A percentile compares a stretch with the other conserved stretches of the same genome.
phyloP scores from a whole-genome alignment of 208 protist species.

The Leishmania gerbilli region DNA sequence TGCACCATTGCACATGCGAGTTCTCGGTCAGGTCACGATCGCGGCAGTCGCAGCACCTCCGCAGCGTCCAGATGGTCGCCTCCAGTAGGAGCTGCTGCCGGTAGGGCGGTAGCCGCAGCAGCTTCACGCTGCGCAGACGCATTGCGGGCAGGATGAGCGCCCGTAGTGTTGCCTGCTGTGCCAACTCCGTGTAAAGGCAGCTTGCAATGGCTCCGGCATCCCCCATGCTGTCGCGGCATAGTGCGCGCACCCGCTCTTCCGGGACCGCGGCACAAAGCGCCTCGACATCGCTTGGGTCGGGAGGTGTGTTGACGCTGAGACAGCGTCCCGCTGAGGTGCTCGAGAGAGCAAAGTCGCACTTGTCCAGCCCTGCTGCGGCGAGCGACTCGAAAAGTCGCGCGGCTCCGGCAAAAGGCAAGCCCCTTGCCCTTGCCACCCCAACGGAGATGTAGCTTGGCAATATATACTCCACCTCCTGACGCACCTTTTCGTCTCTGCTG shows the following conservation, averaged over 20 bases:
- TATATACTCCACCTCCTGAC: conserved; percentile 12
- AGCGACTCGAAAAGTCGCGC: background rate
- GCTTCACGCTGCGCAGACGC: background rate
- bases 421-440: background rate
- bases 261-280: conserved; percentile 1
- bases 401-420: background rate
- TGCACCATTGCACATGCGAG: conserved; percentile 14
- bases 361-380: background rate
- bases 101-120: conserved; percentile 9
- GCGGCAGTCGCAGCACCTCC: conserved; percentile 14
- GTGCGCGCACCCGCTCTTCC: background rate
- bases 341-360: background rate
- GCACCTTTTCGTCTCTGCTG: conserved; percentile 8
- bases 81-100: background rate
- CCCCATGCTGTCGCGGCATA: background rate
- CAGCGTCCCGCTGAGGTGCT: background rate
- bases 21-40: conserved; percentile 29
- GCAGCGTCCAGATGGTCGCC: conserved; percentile 11
- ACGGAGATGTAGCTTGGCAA: background rate
- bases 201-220: background rate
- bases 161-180: conserved; percentile 8
- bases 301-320: background rate
- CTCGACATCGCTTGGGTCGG: background rate
- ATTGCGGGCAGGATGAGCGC: background rate
- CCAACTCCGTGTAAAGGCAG: conserved; percentile 4